Base-by-base conservation (phyloP, 306 rosid species). In the Vigna nakashimae region DNA sequence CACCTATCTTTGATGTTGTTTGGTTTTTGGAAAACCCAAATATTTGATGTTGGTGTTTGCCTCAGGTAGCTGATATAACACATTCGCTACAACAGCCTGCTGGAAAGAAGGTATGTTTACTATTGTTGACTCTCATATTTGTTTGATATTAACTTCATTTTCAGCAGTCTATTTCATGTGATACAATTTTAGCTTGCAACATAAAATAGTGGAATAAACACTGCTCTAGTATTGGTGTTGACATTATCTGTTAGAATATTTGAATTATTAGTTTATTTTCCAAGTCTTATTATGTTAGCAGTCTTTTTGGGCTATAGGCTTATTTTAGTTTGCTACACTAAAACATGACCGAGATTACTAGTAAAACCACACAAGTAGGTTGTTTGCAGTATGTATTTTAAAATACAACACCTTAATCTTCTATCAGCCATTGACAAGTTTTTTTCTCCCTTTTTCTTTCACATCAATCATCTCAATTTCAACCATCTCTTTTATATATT, bases 21-120 rank as follows among this genome's bases (percentile, higher is more conserved):
- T 71, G 16, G 78, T 45, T 79, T 71, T 59, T 79, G 56, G 69
- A 76, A 66, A 58, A 62, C 77, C 80, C 28, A 52, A 71, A 60
- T 51, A 56, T 75, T 52, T 77, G 62, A 75, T 62, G 71, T 7
- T 59, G 45, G 38, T 46, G 14, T 57, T 74, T 84, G 63, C 63
- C 71, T 55, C 87, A 92, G 99, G 98, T 95, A 70, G 97, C 98
- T 79, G 99, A 95, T 78, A 69, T 92, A 48, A 95, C 99, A 13
- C 98, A 95, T 77, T 89, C 97, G 24, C 82, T 95, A 78, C 99
- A 95, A 84, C 99, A 95, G 82, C 98, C 99, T 71, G 99, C 99
- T 58, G 98, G 98, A 80, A 92, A 74, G 85, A 89, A 92, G 96
- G 98, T 92, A n/a, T 11, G 63, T 42, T 16, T 26, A 43, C 12